Base-by-base conservation (phyloP, 495 filamentous ascomycete genomes). In the Evernia prunastri region DNA sequence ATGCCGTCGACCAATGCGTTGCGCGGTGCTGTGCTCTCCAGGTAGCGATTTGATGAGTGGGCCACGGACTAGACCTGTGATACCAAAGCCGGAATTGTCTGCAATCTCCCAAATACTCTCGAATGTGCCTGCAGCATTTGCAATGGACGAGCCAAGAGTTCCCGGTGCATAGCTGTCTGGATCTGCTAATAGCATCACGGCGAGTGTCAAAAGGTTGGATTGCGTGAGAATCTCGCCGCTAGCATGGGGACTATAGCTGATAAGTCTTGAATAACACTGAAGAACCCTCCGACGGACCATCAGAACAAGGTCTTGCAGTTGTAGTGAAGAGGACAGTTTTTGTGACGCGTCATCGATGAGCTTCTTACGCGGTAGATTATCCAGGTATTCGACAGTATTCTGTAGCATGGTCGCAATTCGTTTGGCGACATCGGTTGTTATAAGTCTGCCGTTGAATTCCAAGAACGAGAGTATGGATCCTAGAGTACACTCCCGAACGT, bases 371-470 rank as follows among this genome's bases (percentile, higher is more conserved):
- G 93, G 92, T 10, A 97, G 75, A 56, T 86, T 87, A 72, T 88
- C 89, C 18, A 97, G 77, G 66, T 96, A 99, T 5, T 87, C 84
- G 4, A 90, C 89, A 1, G 93, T 96, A 69, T 95, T 96, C 74
- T 97, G 92, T n/a, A 99, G 80, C 91, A 97, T 94, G 0, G 84
- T 82, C 29, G 91, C 89, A 67, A 97, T 89, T 51, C 94, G 83
- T 74, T 90, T 94, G n/a, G 92, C 93, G 49, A 96, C 91, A 75
- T 99, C 94, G 6, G 89, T 86, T 0, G 94, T 97, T 64, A 99
- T 81, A 36, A 99, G 81, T 61, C 89, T 87, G 73, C 88, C 89
- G 72, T 99, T 97, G 81, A 90, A 97, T 68, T 96, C 86, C 62
- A 99, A 84, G 72, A 99, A 99, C 0, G 91, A 87, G 58, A 96